A percentile compares a stretch with the other conserved stretches of the same genome.
Evolutionary conservation across 176 grass and related monocot species (phyloP).

Genomic region (Bonia amplexicaulis): DNA sequence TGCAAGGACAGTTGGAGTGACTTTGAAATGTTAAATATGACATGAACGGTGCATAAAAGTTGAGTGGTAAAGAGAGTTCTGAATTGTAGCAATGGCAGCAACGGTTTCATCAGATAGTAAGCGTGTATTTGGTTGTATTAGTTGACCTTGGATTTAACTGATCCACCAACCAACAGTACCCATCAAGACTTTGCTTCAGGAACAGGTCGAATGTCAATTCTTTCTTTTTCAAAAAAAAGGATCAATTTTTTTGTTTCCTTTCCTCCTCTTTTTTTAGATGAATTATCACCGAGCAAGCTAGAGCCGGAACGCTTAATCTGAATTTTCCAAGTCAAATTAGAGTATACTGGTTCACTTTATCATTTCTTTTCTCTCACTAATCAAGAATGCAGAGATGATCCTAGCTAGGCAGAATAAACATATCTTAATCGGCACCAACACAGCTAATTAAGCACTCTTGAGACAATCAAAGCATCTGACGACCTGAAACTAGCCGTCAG

Average conservation of each 20-base stretch:
- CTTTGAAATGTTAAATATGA: neutral
- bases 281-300: neutral
- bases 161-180: neutral
- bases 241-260: neutral
- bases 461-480: neutral
- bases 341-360: neutral
- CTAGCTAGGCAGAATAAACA: slow-evolving; percentile 1
- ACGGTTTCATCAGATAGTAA: neutral
- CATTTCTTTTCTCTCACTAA: neutral
- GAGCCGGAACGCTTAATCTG: neutral
- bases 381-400: neutral
- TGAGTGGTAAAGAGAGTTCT: neutral
- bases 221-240: neutral
- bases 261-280: neutral
- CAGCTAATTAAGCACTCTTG: neutral
- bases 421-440: neutral
- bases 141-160: slow-evolving; percentile 19
- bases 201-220: neutral
- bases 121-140: slow-evolving; percentile 6
- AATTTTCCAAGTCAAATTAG: slow-evolving; percentile 1
- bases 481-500: neutral
- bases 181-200: neutral
- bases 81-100: neutral
- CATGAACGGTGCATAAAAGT: neutral
- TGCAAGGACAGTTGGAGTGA: neutral